A percentile compares a stretch with the other conserved stretches of the same genome.
Conservation (phyloP, 2,329 filamentous ascomycete species). For the Aspergillus ustus region DNA sequence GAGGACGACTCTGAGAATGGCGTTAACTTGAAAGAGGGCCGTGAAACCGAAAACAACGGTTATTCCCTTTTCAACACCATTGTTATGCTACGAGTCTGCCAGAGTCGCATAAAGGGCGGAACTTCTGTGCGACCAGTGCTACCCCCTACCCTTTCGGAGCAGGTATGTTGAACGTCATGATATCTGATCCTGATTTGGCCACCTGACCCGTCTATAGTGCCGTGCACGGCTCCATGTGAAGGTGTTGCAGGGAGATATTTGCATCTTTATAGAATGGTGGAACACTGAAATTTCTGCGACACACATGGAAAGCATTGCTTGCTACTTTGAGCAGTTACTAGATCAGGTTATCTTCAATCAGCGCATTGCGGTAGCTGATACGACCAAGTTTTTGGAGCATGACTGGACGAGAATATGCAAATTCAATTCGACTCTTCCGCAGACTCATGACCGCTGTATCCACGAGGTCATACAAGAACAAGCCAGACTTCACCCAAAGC, state of each 20-base stretch:
- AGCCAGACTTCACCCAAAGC: conserved; percentile 40
- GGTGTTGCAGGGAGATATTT: conserved; percentile 38
- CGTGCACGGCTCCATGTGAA: conserved; percentile 43
- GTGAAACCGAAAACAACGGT: conserved; percentile 17
- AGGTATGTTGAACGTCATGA: conserved; percentile 30
- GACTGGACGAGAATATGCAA: conserved; percentile 60
- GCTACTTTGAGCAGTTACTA: conserved; percentile 60
- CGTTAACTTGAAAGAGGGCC: conserved; percentile 17
- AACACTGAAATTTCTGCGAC: conserved; percentile 42
- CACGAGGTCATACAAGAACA: conserved; percentile 43
- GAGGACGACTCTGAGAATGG: conserved; percentile 16
- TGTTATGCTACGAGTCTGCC: conserved; percentile 40
- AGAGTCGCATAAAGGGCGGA: conserved; percentile 26
- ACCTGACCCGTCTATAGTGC: conserved; percentile 31
- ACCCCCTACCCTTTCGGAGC: conserved; percentile 36
- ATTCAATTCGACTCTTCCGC: conserved; percentile 55
- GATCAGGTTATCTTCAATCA: conserved; percentile 51
- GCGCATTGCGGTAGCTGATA: conserved; percentile 48
- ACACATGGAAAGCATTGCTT: conserved; percentile 53
- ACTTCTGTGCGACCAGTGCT: conserved; percentile 31
- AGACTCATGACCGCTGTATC: conserved; percentile 45
- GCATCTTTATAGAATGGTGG: conserved; percentile 46
- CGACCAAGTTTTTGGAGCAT: conserved; percentile 60
- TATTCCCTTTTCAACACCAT: conserved; percentile 42
- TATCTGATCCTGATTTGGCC: neutral